Base-by-base conservation (phyloP, 805 yeast genomes). In the Zygoascus biomembranicola region DNA sequence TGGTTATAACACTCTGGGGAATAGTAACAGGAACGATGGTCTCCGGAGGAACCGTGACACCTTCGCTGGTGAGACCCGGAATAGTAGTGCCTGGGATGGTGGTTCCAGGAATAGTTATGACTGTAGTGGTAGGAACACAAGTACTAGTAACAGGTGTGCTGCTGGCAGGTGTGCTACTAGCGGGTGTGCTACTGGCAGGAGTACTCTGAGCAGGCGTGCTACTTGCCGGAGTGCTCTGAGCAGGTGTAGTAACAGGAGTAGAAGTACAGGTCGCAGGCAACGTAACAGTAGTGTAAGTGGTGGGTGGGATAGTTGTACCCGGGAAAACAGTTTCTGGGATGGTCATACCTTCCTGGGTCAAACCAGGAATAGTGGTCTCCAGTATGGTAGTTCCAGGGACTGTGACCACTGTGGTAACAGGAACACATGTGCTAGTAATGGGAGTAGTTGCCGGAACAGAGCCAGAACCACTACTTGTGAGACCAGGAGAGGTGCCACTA, bases 381-480 rank as follows among this genome's bases (percentile, higher is more conserved):
- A 8, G 32, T 5, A 10, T 31, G 9, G 28, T 23, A 1, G 61
- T 51, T 11, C 62, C 47, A 20, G 47, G 47, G 32, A 44, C 5
- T 13, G 39, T 35, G 8, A 35, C 10, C 2, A 32, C 31, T 10
- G 50, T 16, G 20, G 50, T 32, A 5, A 20, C n/a, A 11, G 41
- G 39, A 35, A 35, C 39, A 35, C 28, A 19, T 19, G 28, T 43
- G n/a, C 14, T 16, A 11, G 28, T 43, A 19, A 19, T 10, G 16
- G 45, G 23, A 16, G 45, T 43, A 16, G 45, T 31, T 14, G 50
- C 31, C 26, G 50, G 41, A 37, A 47, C 23, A 32, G 64, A 61
- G 66, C 68, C 65, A 65, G 63, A 55, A 56, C 64, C 55, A 61
- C 67, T 62, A 65, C 69, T 64, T 47, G 69, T 65, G 69, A 64